Percentiles rank a stretch among this genome's conserved stretches.
Evolutionary conservation across 2,329 filamentous ascomycete genomes (phyloP).

Genomic region (Fusarium sp.): DNA sequence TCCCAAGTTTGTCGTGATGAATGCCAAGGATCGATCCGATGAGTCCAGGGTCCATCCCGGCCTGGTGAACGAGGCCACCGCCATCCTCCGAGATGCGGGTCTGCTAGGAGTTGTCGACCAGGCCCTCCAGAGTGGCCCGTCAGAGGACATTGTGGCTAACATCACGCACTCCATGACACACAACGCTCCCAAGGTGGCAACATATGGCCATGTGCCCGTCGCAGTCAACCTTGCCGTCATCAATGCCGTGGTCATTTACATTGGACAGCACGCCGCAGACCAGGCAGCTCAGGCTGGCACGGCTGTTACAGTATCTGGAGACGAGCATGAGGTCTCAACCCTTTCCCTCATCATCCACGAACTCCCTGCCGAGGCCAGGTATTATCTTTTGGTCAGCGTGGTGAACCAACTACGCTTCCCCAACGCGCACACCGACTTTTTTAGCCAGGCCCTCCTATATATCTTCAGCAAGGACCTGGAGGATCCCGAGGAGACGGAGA

Average conservation of each 20-base stretch:
- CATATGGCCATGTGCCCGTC: constrained; percentile 74
- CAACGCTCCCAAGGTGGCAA: constrained; percentile 66
- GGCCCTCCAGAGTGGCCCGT: constrained; percentile 69
- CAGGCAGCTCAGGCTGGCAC: constrained; percentile 68
- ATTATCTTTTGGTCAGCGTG: constrained; percentile 85
- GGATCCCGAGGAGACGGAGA: constrained; percentile 80
- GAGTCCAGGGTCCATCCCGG: constrained; percentile 76
- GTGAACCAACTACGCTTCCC: constrained; percentile 93
- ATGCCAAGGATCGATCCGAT: constrained; percentile 79
- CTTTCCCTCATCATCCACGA: constrained; percentile 82
- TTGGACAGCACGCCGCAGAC: constrained; percentile 78
- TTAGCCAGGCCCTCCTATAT: constrained; percentile 85
- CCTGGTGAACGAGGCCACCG: constrained; percentile 70
- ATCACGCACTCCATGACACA: constrained; percentile 79
- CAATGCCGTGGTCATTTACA: constrained; percentile 84
- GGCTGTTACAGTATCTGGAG: constrained; percentile 58
- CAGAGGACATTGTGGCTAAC: constrained; percentile 79
- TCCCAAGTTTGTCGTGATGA: constrained; percentile 76
- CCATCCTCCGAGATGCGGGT: constrained; percentile 64
- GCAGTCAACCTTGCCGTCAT: constrained; percentile 77
- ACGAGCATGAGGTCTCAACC: constrained; percentile 70
- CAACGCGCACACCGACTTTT: constrained; percentile 91
- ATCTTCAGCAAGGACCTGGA: constrained; percentile 81
- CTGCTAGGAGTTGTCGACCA: constrained; percentile 70
- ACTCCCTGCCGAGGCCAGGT: constrained; percentile 80